phyloP scores from a whole-genome alignment of 805 yeast species.

The Myxozyma udenii region DNA sequence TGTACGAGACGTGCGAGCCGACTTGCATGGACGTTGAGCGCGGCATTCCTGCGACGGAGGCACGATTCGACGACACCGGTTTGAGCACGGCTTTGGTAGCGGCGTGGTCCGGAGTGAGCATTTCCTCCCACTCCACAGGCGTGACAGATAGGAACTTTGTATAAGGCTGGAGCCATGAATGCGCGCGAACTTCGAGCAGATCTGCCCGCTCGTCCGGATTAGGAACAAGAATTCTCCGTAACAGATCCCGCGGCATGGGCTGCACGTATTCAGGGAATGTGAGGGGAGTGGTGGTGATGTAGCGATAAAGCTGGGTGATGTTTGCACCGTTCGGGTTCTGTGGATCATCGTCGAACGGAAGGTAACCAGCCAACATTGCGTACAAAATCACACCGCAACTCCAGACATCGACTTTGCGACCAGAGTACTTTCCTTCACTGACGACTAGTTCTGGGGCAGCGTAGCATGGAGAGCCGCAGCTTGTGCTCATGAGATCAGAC shows the following conservation, averaged over 20 bases:
- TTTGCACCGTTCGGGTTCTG: constrained; percentile 95
- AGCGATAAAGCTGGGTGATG: constrained; percentile 83
- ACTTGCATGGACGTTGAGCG: constrained; percentile 13
- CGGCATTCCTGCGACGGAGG: constrained; percentile 12
- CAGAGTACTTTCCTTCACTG: constrained; percentile 81
- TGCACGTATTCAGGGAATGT: constrained; percentile 93
- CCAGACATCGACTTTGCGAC: constrained; percentile 94
- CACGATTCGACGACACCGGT: constrained; percentile 4
- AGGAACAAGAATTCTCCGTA: constrained; percentile 73
- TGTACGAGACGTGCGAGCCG: constrained; percentile 3
- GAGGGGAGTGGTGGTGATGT: constrained; percentile 84
- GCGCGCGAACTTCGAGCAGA: constrained; percentile 68
- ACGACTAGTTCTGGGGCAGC: constrained; percentile 97
- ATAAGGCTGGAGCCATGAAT: constrained; percentile 87
- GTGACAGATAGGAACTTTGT: constrained; percentile 75
- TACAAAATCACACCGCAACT: constrained; percentile 92
- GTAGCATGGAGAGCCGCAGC: constrained; percentile 97
- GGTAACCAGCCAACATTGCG: constrained; percentile 95
- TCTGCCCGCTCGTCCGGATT: constrained; percentile 76
- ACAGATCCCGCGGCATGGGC: constrained; percentile 85
- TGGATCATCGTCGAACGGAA: constrained; percentile 97
- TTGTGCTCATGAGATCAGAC: constrained; percentile 80
- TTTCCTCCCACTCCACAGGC: constrained; percentile 85
- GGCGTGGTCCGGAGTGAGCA: constrained; percentile 20
- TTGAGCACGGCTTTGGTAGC: neutral